Percentiles rank a stretch among this genome's conserved stretches.
These are phyloP conservation scores for Spinacia oleracea DNA, from an alignment of 179 eudicot species.

Conservation along the genomic window DNA sequence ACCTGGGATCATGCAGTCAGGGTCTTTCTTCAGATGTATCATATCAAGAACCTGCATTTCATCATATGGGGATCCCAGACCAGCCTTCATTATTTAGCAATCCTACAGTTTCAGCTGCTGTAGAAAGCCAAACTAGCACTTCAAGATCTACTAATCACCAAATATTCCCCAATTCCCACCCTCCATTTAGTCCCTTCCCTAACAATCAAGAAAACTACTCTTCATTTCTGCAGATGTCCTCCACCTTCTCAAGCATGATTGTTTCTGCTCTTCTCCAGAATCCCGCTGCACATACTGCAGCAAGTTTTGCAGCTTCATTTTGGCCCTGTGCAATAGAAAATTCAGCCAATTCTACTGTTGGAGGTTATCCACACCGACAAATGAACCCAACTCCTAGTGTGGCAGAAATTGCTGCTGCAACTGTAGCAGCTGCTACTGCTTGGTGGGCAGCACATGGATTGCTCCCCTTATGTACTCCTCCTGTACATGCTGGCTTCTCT, in stretches of 20 bases:
- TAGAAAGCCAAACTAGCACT: constrained; percentile 47
- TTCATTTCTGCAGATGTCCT: constrained; percentile 60
- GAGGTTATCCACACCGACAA: constrained; percentile 45
- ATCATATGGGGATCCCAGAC: constrained; percentile 44
- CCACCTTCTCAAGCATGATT: constrained; percentile 72
- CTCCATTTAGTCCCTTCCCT: constrained; percentile 46
- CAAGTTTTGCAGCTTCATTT: constrained; percentile 78
- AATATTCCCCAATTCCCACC: constrained; percentile 50
- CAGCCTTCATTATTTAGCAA: constrained; percentile 44
- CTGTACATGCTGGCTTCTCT: constrained; percentile 50
- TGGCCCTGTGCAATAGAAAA: constrained; percentile 61
- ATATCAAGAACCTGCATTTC: constrained; percentile 48
- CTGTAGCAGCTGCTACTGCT: constrained; percentile 95
- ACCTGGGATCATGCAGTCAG: constrained; percentile 42
- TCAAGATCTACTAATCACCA: constrained; percentile 51
- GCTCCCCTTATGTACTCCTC: constrained; percentile 62
- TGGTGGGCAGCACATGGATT: constrained; percentile 99
- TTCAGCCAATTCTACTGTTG: constrained; percentile 43
- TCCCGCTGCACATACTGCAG: constrained; percentile 95
- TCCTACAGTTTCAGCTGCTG: constrained; percentile 49
- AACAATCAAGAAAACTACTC: constrained; percentile 55
- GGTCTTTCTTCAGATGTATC: constrained; percentile 49
- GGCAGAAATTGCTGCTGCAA: constrained; percentile 86
- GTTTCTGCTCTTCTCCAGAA: constrained; percentile 79
- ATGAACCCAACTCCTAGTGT: constrained; percentile 60